Conservation (phyloP, 2,329 filamentous ascomycete species). For the Onygenales sp. region DNA sequence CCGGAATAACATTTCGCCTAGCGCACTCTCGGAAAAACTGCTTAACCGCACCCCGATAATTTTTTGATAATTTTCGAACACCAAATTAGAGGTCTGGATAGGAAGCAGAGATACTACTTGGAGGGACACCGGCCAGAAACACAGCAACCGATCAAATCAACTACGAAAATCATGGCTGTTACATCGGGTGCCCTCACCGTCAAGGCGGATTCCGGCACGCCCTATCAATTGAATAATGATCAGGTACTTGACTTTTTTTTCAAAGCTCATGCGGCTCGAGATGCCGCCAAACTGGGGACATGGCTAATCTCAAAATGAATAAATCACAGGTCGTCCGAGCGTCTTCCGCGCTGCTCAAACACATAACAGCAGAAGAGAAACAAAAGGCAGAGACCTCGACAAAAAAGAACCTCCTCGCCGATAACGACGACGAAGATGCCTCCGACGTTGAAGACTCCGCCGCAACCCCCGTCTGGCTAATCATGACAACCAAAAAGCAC, state of each 20-base stretch:
- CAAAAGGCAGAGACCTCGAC: constrained; percentile 39
- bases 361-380: constrained; percentile 43
- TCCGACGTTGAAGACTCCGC: constrained; percentile 35
- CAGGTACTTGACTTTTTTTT: constrained; percentile 26
- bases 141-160: constrained; percentile 6
- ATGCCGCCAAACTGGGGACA: no score
- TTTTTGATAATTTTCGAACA: constrained; percentile 23
- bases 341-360: constrained; percentile 48
- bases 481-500: constrained; percentile 56
- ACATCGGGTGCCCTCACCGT: constrained; percentile 30
- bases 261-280: no score
- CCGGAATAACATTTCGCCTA: neutral
- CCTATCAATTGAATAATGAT: constrained; percentile 38
- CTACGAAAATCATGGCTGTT: constrained; percentile 23
- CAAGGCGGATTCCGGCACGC: constrained; percentile 32
- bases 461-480: constrained; percentile 49
- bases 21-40: constrained; percentile 15
- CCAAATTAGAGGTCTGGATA: neutral
- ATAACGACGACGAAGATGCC: constrained; percentile 35
- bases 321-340: constrained; percentile 46
- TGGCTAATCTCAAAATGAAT: constrained; percentile 5
- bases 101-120: constrained; percentile 1
- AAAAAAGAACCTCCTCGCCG: constrained; percentile 47
- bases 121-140: no score
- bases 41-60: constrained; percentile 29